phyloP scores from a whole-genome alignment of 306 rosid species.

The Astragalus membranaceus region DNA sequence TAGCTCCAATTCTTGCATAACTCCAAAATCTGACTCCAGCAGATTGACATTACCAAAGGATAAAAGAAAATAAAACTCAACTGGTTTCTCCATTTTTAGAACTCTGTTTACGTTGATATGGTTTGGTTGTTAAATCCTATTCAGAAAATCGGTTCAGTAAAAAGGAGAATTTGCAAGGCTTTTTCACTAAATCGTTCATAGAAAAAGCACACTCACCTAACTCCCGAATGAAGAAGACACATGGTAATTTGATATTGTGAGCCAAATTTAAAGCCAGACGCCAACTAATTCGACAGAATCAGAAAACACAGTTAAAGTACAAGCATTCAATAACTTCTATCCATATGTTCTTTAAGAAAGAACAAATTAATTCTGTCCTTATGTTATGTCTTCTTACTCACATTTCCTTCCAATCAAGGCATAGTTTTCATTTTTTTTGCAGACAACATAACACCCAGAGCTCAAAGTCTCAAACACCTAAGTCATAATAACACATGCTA shows the following conservation, averaged over 20 bases:
- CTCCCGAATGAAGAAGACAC: not conserved
- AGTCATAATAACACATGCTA: not conserved
- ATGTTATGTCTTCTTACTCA: not conserved
- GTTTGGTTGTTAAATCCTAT: not conserved
- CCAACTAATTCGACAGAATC: not conserved
- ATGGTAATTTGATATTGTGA: not conserved
- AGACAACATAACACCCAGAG: not conserved
- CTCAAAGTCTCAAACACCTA: constrained; percentile 18
- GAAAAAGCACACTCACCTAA: not conserved
- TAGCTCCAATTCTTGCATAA: not conserved
- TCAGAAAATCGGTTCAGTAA: not conserved
- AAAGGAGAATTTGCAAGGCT: not conserved
- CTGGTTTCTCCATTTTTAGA: not conserved
- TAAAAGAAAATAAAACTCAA: not conserved
- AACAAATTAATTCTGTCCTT: not conserved
- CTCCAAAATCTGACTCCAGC: not conserved
- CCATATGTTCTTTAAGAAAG: not conserved
- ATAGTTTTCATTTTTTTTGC: constrained; percentile 10
- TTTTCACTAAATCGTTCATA: not conserved
- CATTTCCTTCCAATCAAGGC: constrained; percentile 2
- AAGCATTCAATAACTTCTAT: not conserved
- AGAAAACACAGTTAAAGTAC: not conserved
- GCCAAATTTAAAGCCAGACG: not conserved
- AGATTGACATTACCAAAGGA: not conserved
- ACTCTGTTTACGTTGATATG: not conserved